phyloP scores from a whole-genome alignment of 148 eudicot genomes.

The Cornus suecica region DNA sequence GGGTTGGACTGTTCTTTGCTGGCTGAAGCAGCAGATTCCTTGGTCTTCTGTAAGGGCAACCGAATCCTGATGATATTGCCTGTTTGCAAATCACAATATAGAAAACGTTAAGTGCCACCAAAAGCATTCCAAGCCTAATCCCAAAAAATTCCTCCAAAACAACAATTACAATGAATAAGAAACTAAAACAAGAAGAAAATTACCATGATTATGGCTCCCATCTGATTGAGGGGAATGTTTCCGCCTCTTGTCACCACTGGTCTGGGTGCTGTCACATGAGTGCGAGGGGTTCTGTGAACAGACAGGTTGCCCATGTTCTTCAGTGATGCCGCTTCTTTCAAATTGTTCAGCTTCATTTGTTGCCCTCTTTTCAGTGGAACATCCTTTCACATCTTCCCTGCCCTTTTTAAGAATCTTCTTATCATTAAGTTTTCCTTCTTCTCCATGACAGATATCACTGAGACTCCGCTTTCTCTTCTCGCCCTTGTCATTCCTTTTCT shows the following conservation, averaged over 20 bases:
- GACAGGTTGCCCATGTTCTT: slow-evolving; percentile 55
- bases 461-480: slow-evolving; percentile 11
- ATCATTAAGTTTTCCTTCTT: slow-evolving; percentile 18
- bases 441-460: slow-evolving; percentile 6
- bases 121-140: too few species aligned
- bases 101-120: not conserved
- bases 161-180: not conserved
- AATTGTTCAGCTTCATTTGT: slow-evolving; percentile 30
- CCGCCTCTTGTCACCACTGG: slow-evolving; percentile 68
- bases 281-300: slow-evolving; percentile 33
- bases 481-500: slow-evolving; percentile 21
- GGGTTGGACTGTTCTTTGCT: slow-evolving; percentile 17
- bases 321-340: slow-evolving; percentile 71
- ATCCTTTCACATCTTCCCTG: slow-evolving; percentile 9
- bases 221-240: slow-evolving; percentile 22
- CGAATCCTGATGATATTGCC: slow-evolving; percentile 59
- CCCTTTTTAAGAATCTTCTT: slow-evolving; percentile 17
- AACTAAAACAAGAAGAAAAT: slow-evolving; percentile 1
- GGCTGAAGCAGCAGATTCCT: slow-evolving; percentile 17
- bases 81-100: slow-evolving; percentile 15
- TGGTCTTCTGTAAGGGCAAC: slow-evolving; percentile 35
- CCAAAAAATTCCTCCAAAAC: not conserved
- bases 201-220: slow-evolving; percentile 38
- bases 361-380: not conserved
- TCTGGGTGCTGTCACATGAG: slow-evolving; percentile 79